Percentiles rank a stretch among this genome's conserved stretches.
phyloP scores from a whole-genome alignment of 31 red algal species.

The Odonthalia washingtoniensis region DNA sequence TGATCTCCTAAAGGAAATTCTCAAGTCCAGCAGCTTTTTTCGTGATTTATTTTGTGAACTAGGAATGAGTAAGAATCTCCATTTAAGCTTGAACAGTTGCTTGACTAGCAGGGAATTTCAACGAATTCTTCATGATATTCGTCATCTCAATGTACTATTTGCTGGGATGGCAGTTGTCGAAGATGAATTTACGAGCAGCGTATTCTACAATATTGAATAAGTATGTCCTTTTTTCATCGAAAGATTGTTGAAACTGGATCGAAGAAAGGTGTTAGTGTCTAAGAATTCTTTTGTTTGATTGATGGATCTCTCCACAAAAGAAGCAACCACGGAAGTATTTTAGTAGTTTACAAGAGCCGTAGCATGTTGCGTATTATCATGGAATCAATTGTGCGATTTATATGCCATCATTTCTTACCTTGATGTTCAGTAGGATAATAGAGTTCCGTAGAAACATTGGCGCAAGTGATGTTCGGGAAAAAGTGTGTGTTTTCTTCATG shows the following conservation, averaged over 20 bases:
- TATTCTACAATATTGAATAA: neutral
- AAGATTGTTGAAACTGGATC: too few relatives aligned
- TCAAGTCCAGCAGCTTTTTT: neutral
- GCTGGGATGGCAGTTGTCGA: neutral
- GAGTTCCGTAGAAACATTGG: neutral
- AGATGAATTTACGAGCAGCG: neutral
- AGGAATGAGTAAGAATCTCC: neutral
- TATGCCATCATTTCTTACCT: neutral
- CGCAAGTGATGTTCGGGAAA: neutral
- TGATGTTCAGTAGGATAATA: neutral
- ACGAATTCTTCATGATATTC: neutral
- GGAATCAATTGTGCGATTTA: neutral
- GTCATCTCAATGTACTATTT: neutral
- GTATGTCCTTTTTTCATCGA: neutral
- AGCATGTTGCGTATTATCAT: neutral
- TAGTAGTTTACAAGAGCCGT: neutral
- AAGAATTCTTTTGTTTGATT: neutral
- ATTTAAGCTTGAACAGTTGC: neutral
- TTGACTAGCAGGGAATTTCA: neutral
- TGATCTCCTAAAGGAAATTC: slow-evolving; percentile 13
- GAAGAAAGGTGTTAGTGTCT: neutral
- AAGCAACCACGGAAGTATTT: neutral
- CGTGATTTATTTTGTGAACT: neutral
- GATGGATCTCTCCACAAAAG: neutral
- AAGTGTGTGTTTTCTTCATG: too few relatives aligned